Conservation (phyloP, 2,329 filamentous ascomycete genomes). For the Epichloe uncinata region DNA sequence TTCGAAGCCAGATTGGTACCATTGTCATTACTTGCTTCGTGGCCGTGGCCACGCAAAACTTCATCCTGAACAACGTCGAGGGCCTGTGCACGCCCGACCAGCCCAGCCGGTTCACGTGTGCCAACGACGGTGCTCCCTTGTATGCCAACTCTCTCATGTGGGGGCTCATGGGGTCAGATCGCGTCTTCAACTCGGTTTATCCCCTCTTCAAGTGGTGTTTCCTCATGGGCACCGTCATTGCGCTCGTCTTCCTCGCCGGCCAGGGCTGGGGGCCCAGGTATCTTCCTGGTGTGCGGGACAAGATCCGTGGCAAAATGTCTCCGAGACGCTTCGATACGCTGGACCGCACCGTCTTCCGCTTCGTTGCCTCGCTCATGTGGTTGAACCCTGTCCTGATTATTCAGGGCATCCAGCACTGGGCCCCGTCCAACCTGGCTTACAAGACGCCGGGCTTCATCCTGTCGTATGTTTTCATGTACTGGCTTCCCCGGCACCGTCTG, state of each 20-base stretch:
- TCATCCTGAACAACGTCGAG: conserved; percentile 24
- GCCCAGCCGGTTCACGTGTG: conserved; percentile 33
- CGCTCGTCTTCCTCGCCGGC: conserved; percentile 19
- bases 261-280: conserved; percentile 8
- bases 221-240: conserved; percentile 24
- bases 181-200: conserved; percentile 29
- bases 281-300: conserved; percentile 18
- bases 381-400: conserved; percentile 28
- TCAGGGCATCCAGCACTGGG: conserved; percentile 30
- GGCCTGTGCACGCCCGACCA: conserved; percentile 17
- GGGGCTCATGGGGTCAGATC: conserved; percentile 36
- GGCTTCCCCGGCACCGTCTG: conserved; percentile 22
- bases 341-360: conserved; percentile 24
- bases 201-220: conserved; percentile 28
- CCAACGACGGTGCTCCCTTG: conserved; percentile 32
- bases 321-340: conserved; percentile 19
- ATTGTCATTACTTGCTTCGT: conserved; percentile 33
- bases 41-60: conserved; percentile 30
- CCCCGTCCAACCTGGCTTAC: conserved; percentile 28
- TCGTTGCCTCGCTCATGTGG: conserved; percentile 26
- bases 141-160: conserved; percentile 25
- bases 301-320: conserved; percentile 16
- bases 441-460: conserved; percentile 29
- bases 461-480: conserved; percentile 26
- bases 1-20: conserved; percentile 32